These are phyloP conservation scores for Phytophthora sojae DNA, from an alignment of 352 stramenopile genomes.

Conservation along the genomic window DNA sequence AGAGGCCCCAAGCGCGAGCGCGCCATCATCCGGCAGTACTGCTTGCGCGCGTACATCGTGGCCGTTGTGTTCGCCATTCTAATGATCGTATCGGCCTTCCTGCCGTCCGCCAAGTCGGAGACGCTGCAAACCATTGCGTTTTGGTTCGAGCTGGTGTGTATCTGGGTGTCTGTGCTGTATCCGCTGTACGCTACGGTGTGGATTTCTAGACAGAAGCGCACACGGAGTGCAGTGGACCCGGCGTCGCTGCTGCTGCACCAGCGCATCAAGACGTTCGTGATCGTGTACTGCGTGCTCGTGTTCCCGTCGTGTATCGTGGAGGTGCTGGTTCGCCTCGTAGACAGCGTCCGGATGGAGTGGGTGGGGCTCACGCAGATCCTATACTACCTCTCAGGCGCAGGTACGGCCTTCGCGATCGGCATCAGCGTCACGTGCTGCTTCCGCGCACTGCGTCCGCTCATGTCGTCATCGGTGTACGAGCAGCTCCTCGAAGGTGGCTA, in stretches of 20 bases:
- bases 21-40: constrained; percentile 61
- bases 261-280: constrained; percentile 73
- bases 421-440: constrained; percentile 73
- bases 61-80: constrained; percentile 47
- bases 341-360: constrained; percentile 48
- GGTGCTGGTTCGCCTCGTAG: constrained; percentile 35
- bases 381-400: constrained; percentile 70
- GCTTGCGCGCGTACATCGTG: constrained; percentile 46
- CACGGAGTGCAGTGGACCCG: constrained; percentile 50
- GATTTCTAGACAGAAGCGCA: constrained; percentile 59
- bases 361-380: constrained; percentile 60
- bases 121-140: constrained; percentile 48
- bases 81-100: constrained; percentile 43
- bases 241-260: constrained; percentile 58
- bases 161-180: constrained; percentile 69
- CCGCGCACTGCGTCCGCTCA: constrained; percentile 61
- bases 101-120: constrained; percentile 42
- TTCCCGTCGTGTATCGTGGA: constrained; percentile 70
- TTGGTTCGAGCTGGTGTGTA: constrained; percentile 51
- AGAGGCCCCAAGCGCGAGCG: constrained; percentile 58
- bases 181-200: constrained; percentile 56
- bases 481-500: constrained; percentile 70
- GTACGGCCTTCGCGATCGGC: constrained; percentile 67
- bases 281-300: constrained; percentile 73
- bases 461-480: constrained; percentile 68